Percentiles rank a stretch among this genome's conserved stretches.
Evolutionary conservation across 1,139 yeast genomes (phyloP).

Genomic region (Candida tropicalis): DNA sequence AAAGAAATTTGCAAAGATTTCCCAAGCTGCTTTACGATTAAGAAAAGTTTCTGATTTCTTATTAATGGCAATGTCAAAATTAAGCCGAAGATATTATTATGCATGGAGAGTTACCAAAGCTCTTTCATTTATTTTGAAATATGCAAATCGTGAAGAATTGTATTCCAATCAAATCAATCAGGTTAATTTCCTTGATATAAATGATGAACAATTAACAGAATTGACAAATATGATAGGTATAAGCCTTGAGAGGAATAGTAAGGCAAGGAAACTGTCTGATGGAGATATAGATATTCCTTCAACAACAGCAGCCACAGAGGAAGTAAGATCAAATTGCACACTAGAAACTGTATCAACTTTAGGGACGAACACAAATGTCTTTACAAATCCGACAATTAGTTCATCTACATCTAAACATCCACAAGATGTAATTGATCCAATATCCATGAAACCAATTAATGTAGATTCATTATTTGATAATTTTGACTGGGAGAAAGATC

Average conservation of each 20-base stretch:
- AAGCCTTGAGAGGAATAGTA: conserved; percentile 19
- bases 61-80: conserved; percentile 25
- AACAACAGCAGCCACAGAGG: not conserved
- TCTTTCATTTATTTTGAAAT: conserved; percentile 30
- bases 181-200: conserved; percentile 13
- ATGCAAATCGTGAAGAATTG: conserved; percentile 25
- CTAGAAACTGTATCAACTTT: too few species aligned
- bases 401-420: not conserved
- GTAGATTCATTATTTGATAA: conserved; percentile 10
- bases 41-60: not conserved
- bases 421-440: conserved; percentile 3
- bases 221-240: conserved; percentile 27
- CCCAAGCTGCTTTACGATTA: conserved; percentile 14
- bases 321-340: too few species aligned
- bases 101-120: conserved; percentile 49
- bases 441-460: conserved; percentile 4
- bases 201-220: conserved; percentile 28
- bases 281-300: not conserved
- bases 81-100: conserved; percentile 42
- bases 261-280: conserved; percentile 7
- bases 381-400: too few species aligned
- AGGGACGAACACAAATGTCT: too few species aligned
- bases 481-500: conserved; percentile 17
- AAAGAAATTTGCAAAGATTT: conserved; percentile 23
- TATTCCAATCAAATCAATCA: conserved; percentile 18